Percentiles rank a stretch among this genome's conserved stretches.
Evolutionary conservation across 2,329 filamentous ascomycete species (phyloP).

Genomic region (Xylaria sp.): DNA sequence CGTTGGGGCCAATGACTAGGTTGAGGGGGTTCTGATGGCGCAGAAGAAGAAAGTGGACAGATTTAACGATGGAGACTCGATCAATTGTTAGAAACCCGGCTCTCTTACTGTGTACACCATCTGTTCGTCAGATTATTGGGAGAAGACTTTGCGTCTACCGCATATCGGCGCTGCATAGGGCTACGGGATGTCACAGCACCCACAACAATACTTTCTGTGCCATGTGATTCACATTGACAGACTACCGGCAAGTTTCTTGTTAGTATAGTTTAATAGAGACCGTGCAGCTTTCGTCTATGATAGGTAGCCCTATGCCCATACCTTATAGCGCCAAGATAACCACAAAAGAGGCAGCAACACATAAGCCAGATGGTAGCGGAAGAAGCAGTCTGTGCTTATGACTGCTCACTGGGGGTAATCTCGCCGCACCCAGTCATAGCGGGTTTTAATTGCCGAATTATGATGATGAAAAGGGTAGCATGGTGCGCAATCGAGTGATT

Average conservation of each 20-base stretch:
- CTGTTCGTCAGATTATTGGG: neutral
- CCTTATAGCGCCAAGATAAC: neutral
- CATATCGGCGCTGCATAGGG: neutral
- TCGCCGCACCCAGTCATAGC: neutral
- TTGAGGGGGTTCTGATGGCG: neutral
- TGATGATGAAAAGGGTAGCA: neutral
- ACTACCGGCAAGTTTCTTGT: neutral
- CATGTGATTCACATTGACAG: neutral
- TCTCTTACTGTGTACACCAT: neutral
- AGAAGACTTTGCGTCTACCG: neutral
- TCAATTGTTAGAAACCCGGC: neutral
- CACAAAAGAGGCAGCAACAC: neutral
- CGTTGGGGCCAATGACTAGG: too few relatives aligned
- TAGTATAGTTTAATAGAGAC: neutral
- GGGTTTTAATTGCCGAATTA: neutral
- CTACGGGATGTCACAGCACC: neutral
- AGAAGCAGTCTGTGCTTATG: neutral
- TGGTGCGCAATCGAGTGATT: neutral
- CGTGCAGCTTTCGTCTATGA: neutral
- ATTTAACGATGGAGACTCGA: neutral
- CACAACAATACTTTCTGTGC: neutral
- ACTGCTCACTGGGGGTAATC: neutral
- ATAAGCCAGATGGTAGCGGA: neutral
- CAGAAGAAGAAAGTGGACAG: neutral
- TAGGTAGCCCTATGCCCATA: slow-evolving; percentile 13